Percentiles rank a stretch among this genome's conserved stretches.
phyloP scores from a whole-genome alignment of 1,284 basidiomycete species.

The Trametes hirsuta region DNA sequence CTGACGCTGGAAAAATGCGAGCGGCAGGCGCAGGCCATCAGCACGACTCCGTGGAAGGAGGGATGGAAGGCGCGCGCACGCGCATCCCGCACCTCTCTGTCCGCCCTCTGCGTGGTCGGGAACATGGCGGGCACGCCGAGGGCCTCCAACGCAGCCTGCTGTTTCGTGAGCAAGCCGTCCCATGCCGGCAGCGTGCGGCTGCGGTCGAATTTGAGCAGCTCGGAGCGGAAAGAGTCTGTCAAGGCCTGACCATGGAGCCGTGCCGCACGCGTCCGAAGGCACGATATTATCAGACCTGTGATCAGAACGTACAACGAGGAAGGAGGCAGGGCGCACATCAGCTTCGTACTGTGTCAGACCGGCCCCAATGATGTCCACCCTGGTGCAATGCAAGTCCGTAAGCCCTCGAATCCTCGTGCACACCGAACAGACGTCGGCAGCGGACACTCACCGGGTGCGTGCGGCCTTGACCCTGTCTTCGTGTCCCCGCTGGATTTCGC shows the following conservation, averaged over 20 bases:
- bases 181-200: conserved; percentile 70
- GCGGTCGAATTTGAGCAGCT: conserved; percentile 64
- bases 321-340: conserved; percentile 48
- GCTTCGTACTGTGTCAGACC: conserved; percentile 70
- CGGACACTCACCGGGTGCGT: conserved; percentile 59
- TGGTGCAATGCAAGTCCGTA: conserved; percentile 28
- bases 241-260: conserved; percentile 50
- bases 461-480: conserved; percentile 70
- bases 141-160: conserved; percentile 63
- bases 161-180: conserved; percentile 70
- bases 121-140: conserved; percentile 74
- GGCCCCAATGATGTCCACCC: conserved; percentile 65
- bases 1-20: conserved; percentile 42
- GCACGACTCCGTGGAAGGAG: background rate
- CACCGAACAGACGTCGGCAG: background rate
- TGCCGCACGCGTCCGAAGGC: background rate
- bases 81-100: conserved; percentile 55
- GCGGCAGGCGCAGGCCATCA: conserved; percentile 8
- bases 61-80: conserved; percentile 8
- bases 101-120: conserved; percentile 46
- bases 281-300: conserved; percentile 11
- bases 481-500: conserved; percentile 60
- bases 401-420: background rate
- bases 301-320: conserved; percentile 11
- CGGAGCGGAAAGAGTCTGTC: conserved; percentile 60